A percentile compares a stretch with the other conserved stretches of the same genome.
Conservation (phyloP, 2,329 filamentous ascomycete species). For the Botrytis medusae region DNA sequence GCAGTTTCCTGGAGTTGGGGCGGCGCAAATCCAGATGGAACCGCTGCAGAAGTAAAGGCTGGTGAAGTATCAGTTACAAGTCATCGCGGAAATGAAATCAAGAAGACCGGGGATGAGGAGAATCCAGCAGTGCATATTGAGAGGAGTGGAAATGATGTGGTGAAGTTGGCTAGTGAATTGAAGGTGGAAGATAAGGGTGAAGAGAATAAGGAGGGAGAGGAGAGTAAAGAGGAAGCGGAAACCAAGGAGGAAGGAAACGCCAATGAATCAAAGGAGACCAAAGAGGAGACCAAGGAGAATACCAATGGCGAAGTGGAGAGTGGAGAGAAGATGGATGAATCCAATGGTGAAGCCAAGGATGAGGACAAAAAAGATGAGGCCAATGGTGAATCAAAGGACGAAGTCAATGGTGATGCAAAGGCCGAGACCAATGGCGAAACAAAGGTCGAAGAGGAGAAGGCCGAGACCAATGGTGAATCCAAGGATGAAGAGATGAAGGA, state of each 20-base stretch:
- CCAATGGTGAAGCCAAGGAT: slow-evolving; percentile 26
- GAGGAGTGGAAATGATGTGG: slow-evolving; percentile 62
- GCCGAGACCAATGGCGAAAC: slow-evolving; percentile 25
- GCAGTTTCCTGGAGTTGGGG: slow-evolving; percentile 65
- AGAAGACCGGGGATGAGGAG: slow-evolving; percentile 58
- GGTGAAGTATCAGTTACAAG: slow-evolving; percentile 61
- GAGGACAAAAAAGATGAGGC: slow-evolving; percentile 30
- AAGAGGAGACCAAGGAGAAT: not conserved
- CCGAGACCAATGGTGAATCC: slow-evolving; percentile 28
- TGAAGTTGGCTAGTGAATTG: slow-evolving; percentile 62
- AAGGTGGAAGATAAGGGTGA: slow-evolving; percentile 44
- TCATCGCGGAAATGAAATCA: slow-evolving; percentile 62
- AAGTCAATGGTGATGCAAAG: slow-evolving; percentile 18
- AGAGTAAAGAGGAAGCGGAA: slow-evolving; percentile 38
- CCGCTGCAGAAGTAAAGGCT: slow-evolving; percentile 56
- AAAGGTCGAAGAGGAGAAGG: slow-evolving; percentile 25
- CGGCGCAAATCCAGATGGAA: slow-evolving; percentile 54
- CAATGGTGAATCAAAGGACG: slow-evolving; percentile 19
- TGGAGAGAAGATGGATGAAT: slow-evolving; percentile 39
- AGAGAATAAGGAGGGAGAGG: slow-evolving; percentile 38
- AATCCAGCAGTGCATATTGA: slow-evolving; percentile 62
- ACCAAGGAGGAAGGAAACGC: not conserved
- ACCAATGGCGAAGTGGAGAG: slow-evolving; percentile 24
- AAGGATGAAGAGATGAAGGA: slow-evolving; percentile 26
- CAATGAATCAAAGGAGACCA: not conserved